A percentile compares a stretch with the other conserved stretches of the same genome.
Evolutionary conservation across 345 rosid genomes (phyloP).

Genomic region (Aquilaria yunnanensis): DNA sequence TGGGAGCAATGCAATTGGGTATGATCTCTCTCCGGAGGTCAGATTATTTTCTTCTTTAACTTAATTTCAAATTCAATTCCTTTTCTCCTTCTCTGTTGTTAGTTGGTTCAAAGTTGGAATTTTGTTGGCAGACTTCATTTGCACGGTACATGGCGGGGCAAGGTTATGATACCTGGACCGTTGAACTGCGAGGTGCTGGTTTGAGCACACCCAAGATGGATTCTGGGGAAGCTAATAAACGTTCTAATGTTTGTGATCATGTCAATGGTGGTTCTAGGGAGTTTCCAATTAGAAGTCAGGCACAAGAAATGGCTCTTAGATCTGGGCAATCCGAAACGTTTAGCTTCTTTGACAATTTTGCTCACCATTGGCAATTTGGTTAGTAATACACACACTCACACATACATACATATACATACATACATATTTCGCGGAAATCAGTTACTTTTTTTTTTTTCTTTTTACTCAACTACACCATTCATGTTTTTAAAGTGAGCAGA

Average conservation of each 20-base stretch:
- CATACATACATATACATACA: too few species aligned
- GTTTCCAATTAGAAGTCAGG: too few species aligned
- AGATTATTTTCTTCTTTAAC: too few species aligned
- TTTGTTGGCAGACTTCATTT: conserved; percentile 48
- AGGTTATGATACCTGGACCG: conserved; percentile 88
- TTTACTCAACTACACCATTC: conserved; percentile 28
- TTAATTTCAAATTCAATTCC: too few species aligned
- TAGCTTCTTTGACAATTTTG: too few species aligned
- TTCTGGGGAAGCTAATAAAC: conserved; percentile 17
- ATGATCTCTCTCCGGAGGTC: conserved; percentile 28
- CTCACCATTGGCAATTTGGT: too few species aligned
- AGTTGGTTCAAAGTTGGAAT: background rate
- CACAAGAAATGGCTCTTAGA: too few species aligned
- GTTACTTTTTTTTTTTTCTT: conserved; percentile 18
- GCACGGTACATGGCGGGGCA: conserved; percentile 75
- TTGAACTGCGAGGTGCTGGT: conserved; percentile 87
- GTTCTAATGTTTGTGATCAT: conserved; percentile 4
- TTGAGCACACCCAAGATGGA: conserved; percentile 41
- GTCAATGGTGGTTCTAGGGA: too few species aligned
- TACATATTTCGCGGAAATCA: conserved; percentile 1
- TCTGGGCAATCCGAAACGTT: too few species aligned
- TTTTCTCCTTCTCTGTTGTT: background rate
- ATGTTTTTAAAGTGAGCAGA: conserved; percentile 35
- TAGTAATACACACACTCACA: too few species aligned
- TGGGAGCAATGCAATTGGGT: conserved; percentile 62